Base-by-base conservation (phyloP, 805 yeast genomes). In the Myxozyma vanderwaltii region DNA sequence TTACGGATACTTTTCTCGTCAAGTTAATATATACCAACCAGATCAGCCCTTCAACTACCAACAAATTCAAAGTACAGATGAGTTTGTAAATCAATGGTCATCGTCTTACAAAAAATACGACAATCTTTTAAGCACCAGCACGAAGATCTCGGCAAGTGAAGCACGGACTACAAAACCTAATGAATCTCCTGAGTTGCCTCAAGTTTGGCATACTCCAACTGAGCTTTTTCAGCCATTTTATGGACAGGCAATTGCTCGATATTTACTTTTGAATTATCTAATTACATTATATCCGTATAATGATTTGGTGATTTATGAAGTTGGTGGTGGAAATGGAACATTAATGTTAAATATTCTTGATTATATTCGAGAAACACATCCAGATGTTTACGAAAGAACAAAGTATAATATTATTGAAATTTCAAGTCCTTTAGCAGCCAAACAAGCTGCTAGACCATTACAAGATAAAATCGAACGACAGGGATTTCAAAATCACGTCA, bases 321-420 rank as follows among this genome's bases (percentile, higher is more conserved):
- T 88, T 79, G 96, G 96, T 59, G 96, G 91, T 21, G 96, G 96
- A 65, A 89, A 89, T 68, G 96, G 96, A 43, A 89, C 95, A 0
- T 72, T 89, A 60, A 89, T 90, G 96, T 71, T 79, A 54, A 86
- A 89, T 68, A 81, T 89, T 10, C 72, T 89, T 63, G 84, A 85
- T 68, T 89, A 79, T 69, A 79, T 89, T 60, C 76, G 81, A 62
- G 74, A 74, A 27, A 75, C 79, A 21, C 85, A 86, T 63, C 91
- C 95, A 0, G 91, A 86, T 39, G 83, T 89, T n/a, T 89, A 88
- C 70, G 72, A 75, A 12, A 77, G 83, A 39, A 86, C 90, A 0
- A 79, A 79, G 65, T 89, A 89, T 70, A 83, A 82, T 69, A 84
- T 88, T 54, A 84, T 88, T 63, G 94, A 88, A 72, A 86, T 88